Base-by-base conservation (phyloP, 148 eudicot genomes). In the Rhododendron griersonianum region DNA sequence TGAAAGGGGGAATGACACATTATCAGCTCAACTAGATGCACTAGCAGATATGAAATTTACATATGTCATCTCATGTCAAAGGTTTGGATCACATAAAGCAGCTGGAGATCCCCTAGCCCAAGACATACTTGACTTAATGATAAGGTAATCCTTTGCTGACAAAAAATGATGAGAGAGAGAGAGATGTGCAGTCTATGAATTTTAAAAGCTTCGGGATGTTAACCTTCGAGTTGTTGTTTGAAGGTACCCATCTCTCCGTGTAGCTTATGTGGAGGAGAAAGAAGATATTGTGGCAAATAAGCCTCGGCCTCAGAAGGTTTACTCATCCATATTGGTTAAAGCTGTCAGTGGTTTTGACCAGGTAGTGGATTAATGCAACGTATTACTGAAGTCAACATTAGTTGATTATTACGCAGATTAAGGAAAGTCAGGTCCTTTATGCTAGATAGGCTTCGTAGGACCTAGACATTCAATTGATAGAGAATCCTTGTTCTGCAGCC, bases 181-280 rank as follows among this genome's bases (percentile, higher is more conserved):
- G 11, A 7, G 23, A 14, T 25, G 25, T 23, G 41, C 23, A 30
- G 25, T 30, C 53, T 35, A 41, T 47, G 11, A 61, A 37, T 63
- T 47, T 76, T 18, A 51, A 19, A 37, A 57, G 18, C 33, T 41
- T 15, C 11, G 28, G 23, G 25, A 67, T 14, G 9, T 77, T n/a
- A 76, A 59, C 33, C 84, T 35, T 65, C 14, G 48, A 57, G 71
- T 41, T 59, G 45, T 86, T 89, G 85, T 73, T 87, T 80, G 48
- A 84, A 96, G 98, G 93, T 89, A 95, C 88, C 98, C 98, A 71
- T 93, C 98, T 81, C 86, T 95, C 71, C 98, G 99, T 37, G 95
- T 97, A 77, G 99, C 99, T 81, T 97, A 95, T 89, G 98, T 94
- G n/a, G 99, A 95, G 87, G 98, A 97, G 90, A 93, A 87, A 85